Base-by-base conservation (phyloP, 2,329 filamentous ascomycete species). In the Knufia petricola region DNA sequence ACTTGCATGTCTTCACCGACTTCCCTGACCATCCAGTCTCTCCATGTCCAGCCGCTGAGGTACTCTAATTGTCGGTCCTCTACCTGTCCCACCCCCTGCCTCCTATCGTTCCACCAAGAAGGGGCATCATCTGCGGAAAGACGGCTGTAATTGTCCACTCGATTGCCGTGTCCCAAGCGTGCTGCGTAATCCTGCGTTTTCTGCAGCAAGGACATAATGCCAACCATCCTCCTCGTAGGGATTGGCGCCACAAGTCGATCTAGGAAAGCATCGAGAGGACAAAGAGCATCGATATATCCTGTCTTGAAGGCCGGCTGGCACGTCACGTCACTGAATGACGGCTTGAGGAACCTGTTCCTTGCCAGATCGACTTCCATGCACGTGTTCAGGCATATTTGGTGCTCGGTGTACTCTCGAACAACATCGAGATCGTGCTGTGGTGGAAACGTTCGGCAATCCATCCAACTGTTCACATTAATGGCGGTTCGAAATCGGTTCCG, bases 381-480 rank as follows among this genome's bases (percentile, higher is more conserved):
- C 2, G 52, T 56, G 41, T 55, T 55, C 23, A 54, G 31, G n/a
- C 54, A 46, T 38, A 56, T 42, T 32, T 54, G 52, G 20, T 52
- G 43, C 3, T 44, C 24, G 4, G 50, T 49, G 39, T 41, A 19
- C 13, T 40, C 40, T 41, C 40, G 38, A 19, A 56, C 38, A n/a
- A 44, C 10, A 10, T 52, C 46, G 26, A 56, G 42, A 17, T 56
- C 54, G 21, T 24, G 24, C 1, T 37, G 31, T 9, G 28, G 19
- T 10, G 52, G 52, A 13, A 37, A 15, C 21, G 41, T 40, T 13
- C 50, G 37, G 19, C 43, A 40, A 3, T 26, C 28, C 15, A 9
- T 30, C 9, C 46, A 45, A 1, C 36, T 19, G 20, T 49, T 50
- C 12, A 48, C 32, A n/a, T 26, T 30, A 31, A 53, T 34, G 3